Evolutionary conservation across 108 stramenopile genomes (phyloP).

Genomic region (Nannochloropsis salina): DNA sequence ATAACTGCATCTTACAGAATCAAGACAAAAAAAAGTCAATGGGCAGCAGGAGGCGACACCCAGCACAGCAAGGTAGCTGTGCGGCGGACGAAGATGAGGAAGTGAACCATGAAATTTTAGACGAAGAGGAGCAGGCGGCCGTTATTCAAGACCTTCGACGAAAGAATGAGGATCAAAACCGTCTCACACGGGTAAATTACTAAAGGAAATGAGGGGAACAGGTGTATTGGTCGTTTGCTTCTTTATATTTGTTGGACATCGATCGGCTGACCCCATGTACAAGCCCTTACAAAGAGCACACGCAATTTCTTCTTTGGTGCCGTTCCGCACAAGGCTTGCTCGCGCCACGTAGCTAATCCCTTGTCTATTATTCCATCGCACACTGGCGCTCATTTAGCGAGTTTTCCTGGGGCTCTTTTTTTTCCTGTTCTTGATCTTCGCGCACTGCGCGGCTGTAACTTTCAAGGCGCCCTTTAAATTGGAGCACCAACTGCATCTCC

Average conservation of each 20-base stretch:
- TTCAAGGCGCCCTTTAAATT: neutral
- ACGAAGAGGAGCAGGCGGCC: neutral
- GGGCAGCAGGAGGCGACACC: slow-evolving; percentile 4
- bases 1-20: too few species aligned
- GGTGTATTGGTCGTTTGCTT: too few species aligned
- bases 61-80: neutral
- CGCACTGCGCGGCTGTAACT: neutral
- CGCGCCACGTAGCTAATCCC: neutral
- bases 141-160: neutral
- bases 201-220: too few species aligned
- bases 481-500: neutral
- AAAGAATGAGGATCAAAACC: neutral
- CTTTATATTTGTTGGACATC: too few species aligned
- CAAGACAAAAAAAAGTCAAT: neutral
- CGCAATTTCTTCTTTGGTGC: too few species aligned
- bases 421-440: neutral
- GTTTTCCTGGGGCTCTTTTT: neutral
- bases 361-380: neutral
- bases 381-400: neutral
- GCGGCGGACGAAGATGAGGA: slow-evolving; percentile 16
- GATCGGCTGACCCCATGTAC: too few species aligned
- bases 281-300: too few species aligned
- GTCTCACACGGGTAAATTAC: neutral
- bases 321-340: too few species aligned
- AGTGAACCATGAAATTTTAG: neutral